Evolutionary conservation across 2,329 filamentous ascomycete genomes (phyloP), one percentile per base, ranked within the genome.

Genomic region (Cercospora zeae-maydis): DNA sequence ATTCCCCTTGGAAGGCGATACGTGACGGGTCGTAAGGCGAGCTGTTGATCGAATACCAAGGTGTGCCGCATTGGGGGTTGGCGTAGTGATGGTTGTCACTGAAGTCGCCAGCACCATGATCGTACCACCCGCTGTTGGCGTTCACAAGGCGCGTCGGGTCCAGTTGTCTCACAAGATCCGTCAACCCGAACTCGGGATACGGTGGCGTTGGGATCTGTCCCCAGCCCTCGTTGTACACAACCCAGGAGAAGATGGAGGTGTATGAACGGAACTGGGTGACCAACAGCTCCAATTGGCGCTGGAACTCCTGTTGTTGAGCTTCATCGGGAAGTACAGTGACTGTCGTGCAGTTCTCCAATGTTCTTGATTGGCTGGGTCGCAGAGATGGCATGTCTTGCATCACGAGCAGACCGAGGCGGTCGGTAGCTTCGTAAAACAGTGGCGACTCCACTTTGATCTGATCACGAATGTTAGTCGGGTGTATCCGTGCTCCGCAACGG

Each of bases 151-250:
- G 78, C 0, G 86, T 87, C 0, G 87, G 83, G 68, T 91, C 88
- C 2, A 88, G 74, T 1, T 77, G 67, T 49, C 79, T 80, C 2
- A 90, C 81, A 0, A 81, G 72, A 1, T 83, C 78, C 0, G 85
- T 84, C 11, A 91, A 76, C 3, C 72, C 76, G 13, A 82, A 81
- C 65, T 90, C 88, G 0, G 86, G 85, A 33, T 73, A 72, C 3
- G 57, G 57, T 7, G 78, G 78, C 0, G 78, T 69, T 1, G 72
- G 78, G 2, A 83, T 75, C 69, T 90, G 88, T 1, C 85, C 87
- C 88, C 88, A 90, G 47, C 86, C 87, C 72, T 90, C 88, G 70
- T 90, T 90, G 74, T 89, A 90, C 68, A 90, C 85, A 14, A 88
- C 78, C 86, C 87, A 90, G 1, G 84, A 82, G 9, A 84, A 80